Evolutionary conservation across 179 eudicot genomes (phyloP).

Genomic region (Spinacia oleracea): DNA sequence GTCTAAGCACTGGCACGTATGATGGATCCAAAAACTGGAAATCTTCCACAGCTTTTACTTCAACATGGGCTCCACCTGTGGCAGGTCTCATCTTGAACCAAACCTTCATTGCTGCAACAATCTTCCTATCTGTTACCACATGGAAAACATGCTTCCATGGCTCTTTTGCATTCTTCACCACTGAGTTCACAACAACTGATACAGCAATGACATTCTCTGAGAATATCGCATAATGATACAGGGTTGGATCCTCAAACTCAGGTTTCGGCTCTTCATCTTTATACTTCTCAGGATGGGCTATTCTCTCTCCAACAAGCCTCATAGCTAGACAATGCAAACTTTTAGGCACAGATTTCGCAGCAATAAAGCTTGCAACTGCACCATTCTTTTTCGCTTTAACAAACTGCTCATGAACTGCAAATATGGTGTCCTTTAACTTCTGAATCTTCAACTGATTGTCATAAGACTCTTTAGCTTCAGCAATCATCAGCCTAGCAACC

Average conservation of each 20-base stretch:
- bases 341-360: slow-evolving; percentile 81
- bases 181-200: slow-evolving; percentile 78
- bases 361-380: slow-evolving; percentile 64
- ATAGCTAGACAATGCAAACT: slow-evolving; percentile 82
- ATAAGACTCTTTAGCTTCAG: slow-evolving; percentile 75
- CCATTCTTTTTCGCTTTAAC: slow-evolving; percentile 75
- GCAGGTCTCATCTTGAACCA: slow-evolving; percentile 79
- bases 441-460: slow-evolving; percentile 87
- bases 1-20: slow-evolving; percentile 71
- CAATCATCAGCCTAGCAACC: slow-evolving; percentile 63
- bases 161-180: slow-evolving; percentile 64
- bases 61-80: slow-evolving; percentile 67
- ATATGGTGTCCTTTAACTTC: slow-evolving; percentile 79
- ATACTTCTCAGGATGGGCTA: slow-evolving; percentile 71
- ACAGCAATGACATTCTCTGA: slow-evolving; percentile 87
- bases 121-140: slow-evolving; percentile 74
- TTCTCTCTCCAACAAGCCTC: slow-evolving; percentile 79
- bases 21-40: slow-evolving; percentile 61
- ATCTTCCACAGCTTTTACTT: slow-evolving; percentile 72
- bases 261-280: slow-evolving; percentile 66
- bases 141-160: slow-evolving; percentile 81
- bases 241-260: slow-evolving; percentile 73
- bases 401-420: slow-evolving; percentile 79
- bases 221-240: slow-evolving; percentile 78
- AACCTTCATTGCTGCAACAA: slow-evolving; percentile 80